These are phyloP conservation scores for Arthroderma uncinatum DNA, from an alignment of 2,329 filamentous ascomycete genomes.

Conservation along the genomic window DNA sequence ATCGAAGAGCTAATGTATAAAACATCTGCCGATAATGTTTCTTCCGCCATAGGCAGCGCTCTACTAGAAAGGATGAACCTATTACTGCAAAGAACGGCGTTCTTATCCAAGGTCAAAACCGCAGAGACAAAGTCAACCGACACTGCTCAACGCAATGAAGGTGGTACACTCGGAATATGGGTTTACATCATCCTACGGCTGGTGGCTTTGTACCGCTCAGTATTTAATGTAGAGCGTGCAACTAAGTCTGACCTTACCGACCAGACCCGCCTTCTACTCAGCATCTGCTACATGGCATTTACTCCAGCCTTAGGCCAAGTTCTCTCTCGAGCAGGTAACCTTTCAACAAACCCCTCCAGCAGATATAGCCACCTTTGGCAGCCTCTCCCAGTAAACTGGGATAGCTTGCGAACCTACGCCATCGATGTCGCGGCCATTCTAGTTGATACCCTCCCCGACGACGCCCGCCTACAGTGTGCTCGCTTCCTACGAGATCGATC, in stretches of 20 bases:
- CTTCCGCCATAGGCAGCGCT: constrained; percentile 22
- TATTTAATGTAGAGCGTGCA: constrained; percentile 22
- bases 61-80: constrained; percentile 33
- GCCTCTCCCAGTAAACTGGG: constrained; percentile 23
- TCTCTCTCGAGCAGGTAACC: constrained; percentile 22
- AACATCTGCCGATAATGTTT: constrained; percentile 25
- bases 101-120: constrained; percentile 20
- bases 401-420: constrained; percentile 30
- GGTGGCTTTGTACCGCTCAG: constrained; percentile 30
- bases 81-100: constrained; percentile 29
- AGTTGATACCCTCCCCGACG: constrained; percentile 36
- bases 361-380: constrained; percentile 13
- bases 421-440: constrained; percentile 37
- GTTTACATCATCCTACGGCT: constrained; percentile 33
- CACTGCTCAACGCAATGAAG: constrained; percentile 12
- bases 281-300: constrained; percentile 32
- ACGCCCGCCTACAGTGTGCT: constrained; percentile 32
- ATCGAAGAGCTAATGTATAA: constrained; percentile 31
- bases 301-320: constrained; percentile 27
- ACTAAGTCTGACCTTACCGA: constrained; percentile 22
- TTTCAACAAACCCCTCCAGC: constrained; percentile 20
- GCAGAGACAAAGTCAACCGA: constrained; percentile 15
- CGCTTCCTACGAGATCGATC: constrained; percentile 35
- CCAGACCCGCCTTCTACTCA: constrained; percentile 29
- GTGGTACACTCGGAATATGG: constrained; percentile 28